A percentile compares a stretch with the other conserved stretches of the same genome.
phyloP scores from a whole-genome alignment of 73 alveolate genomes.

The Paramecium bursaria region DNA sequence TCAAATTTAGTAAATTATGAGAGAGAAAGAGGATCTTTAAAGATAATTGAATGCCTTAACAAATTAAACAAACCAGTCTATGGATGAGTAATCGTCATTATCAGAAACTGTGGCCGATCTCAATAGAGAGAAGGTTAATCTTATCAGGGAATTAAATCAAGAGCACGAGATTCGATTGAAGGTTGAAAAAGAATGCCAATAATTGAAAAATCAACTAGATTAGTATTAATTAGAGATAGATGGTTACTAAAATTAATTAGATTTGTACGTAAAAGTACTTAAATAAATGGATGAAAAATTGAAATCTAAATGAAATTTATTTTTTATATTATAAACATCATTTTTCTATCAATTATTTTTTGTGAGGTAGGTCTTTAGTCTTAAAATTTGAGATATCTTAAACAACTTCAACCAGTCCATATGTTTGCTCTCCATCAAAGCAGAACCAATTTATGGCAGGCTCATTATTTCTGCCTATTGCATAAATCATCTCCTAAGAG shows the following conservation, averaged over 20 bases:
- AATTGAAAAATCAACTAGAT: constrained; percentile 26
- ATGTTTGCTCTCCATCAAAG: constrained; percentile 41
- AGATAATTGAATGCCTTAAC: not conserved
- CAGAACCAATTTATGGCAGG: constrained; percentile 66
- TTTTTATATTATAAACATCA: too few relatives aligned
- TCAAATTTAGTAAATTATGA: constrained; percentile 27
- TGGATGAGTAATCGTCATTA: constrained; percentile 24
- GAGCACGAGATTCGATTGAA: constrained; percentile 41
- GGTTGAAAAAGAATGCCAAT: constrained; percentile 22
- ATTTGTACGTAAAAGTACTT: constrained; percentile 47
- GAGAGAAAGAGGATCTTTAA: constrained; percentile 41
- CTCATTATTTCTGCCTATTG: constrained; percentile 40
- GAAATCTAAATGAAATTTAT: not conserved
- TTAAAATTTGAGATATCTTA: not conserved
- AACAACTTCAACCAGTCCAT: constrained; percentile 54
- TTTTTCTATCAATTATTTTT: constrained; percentile 20
- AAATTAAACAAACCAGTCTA: constrained; percentile 13
- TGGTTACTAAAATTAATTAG: constrained; percentile 38
- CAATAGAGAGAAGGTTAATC: constrained; percentile 45
- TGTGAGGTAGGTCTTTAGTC: constrained; percentile 52
- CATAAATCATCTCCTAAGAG: constrained; percentile 49
- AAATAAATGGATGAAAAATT: constrained; percentile 57
- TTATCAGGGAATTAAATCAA: constrained; percentile 34
- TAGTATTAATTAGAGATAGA: constrained; percentile 44
- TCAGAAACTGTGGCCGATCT: constrained; percentile 52